These are phyloP conservation scores for Syzygium oleosum DNA, from an alignment of 345 rosid species.

Conservation along the genomic window DNA sequence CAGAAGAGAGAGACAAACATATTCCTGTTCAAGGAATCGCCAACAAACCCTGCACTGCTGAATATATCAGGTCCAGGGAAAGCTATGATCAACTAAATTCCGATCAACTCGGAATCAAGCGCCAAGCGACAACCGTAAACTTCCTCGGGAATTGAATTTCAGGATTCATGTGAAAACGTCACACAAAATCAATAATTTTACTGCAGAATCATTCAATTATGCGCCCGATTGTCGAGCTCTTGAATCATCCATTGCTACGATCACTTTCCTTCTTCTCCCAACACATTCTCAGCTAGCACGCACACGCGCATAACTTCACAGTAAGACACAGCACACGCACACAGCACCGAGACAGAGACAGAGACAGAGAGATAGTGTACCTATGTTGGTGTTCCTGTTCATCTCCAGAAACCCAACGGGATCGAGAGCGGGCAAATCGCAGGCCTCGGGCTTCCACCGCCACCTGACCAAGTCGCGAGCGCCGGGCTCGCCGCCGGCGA, in stretches of 20 bases:
- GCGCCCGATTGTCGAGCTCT: background rate
- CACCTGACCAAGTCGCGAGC: conserved; percentile 50
- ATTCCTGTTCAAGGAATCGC: conserved; percentile 91
- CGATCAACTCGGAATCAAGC: background rate
- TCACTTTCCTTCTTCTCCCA: background rate
- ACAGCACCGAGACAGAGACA: background rate
- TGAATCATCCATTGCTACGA: background rate
- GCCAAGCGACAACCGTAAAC: accelerated
- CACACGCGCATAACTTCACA: background rate
- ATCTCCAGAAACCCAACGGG: conserved; percentile 42
- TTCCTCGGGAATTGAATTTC: background rate
- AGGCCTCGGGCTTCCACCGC: conserved; percentile 76
- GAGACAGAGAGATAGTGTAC: conserved; percentile 22
- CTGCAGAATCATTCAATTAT: background rate
- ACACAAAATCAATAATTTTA: background rate
- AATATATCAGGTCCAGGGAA: conserved; percentile 13
- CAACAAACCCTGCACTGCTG: conserved; percentile 84
- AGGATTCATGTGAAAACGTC: background rate
- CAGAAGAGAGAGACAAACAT: conserved; percentile 93
- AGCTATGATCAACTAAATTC: background rate
- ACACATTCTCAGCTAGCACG: background rate
- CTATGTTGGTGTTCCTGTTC: conserved; percentile 57
- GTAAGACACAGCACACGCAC: background rate
- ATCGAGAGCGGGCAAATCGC: conserved; percentile 59
- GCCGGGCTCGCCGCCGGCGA: conserved; percentile 58